Percentiles rank a stretch among this genome's conserved stretches.
Evolutionary conservation across 768 basidiomycete genomes (phyloP).

Genomic region (Boletales sp.): DNA sequence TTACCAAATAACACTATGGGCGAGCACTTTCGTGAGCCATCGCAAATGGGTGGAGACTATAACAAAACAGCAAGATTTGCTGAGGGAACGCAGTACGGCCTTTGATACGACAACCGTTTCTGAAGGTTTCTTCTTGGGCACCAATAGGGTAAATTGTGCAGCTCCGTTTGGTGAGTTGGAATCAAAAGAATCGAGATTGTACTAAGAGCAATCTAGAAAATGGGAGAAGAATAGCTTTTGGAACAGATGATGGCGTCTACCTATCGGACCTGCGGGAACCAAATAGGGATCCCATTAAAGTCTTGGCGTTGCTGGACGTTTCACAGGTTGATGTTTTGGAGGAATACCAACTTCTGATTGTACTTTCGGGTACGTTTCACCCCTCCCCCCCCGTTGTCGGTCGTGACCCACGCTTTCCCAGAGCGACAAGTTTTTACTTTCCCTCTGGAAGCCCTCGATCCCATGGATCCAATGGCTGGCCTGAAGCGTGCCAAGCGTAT

Average conservation of each 20-base stretch:
- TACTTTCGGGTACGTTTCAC: conserved; percentile 79
- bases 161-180: conserved; percentile 73
- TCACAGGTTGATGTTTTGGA: conserved; percentile 95
- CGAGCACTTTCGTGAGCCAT: conserved; percentile 76
- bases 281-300: conserved; percentile 81
- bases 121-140: conserved; percentile 83
- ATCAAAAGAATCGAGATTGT: background rate
- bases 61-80: conserved; percentile 78
- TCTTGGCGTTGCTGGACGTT: conserved; percentile 85
- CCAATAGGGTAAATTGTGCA: conserved; percentile 90
- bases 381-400: background rate
- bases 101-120: conserved; percentile 85
- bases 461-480: conserved; percentile 85
- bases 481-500: conserved; percentile 93
- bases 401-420: conserved; percentile 27
- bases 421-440: conserved; percentile 96
- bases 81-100: conserved; percentile 80
- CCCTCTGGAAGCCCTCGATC: conserved; percentile 88
- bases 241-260: conserved; percentile 97
- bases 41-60: conserved; percentile 95
- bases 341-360: conserved; percentile 91
- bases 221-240: conserved; percentile 86
- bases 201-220: conserved; percentile 46
- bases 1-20: conserved; percentile 91
- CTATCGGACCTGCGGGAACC: conserved; percentile 80